A percentile compares a stretch with the other conserved stretches of the same genome.
These are phyloP conservation scores for Wallacemonas sp. DNA, from an alignment of 208 protist genomes.

Conservation along the genomic window DNA sequence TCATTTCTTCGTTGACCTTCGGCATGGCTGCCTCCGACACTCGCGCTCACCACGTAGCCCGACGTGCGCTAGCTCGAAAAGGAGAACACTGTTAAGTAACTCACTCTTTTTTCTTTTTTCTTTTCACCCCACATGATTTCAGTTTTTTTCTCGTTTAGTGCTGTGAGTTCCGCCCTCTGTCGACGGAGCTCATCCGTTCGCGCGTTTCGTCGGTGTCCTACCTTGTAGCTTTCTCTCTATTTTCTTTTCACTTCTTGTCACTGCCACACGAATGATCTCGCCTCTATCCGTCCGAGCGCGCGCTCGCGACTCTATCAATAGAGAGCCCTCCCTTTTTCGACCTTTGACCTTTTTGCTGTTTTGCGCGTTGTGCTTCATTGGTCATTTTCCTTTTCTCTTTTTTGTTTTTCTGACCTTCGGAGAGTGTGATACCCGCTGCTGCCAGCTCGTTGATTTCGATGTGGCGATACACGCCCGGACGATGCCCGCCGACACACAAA, in stretches of 20 bases:
- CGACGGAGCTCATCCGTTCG: background rate
- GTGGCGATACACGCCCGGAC: too few relatives aligned
- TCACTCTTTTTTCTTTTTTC: constrained; percentile 14
- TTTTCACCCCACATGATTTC: background rate
- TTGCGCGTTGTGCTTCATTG: background rate
- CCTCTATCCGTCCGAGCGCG: too few relatives aligned
- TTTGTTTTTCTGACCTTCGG: background rate
- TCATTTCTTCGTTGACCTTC: background rate
- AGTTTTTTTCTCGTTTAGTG: constrained; percentile 14
- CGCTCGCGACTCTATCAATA: background rate
- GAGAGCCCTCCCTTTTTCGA: background rate
- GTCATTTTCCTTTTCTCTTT: constrained; percentile 1
- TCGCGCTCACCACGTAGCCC: too few relatives aligned
- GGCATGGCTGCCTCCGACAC: too few relatives aligned
- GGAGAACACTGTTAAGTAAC: background rate
- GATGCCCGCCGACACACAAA: too few relatives aligned
- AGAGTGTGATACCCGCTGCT: too few relatives aligned
- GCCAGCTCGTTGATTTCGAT: too few relatives aligned
- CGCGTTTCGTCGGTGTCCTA: background rate
- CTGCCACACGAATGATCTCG: too few relatives aligned
- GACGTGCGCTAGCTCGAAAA: background rate
- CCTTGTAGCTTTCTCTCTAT: background rate
- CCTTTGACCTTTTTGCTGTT: background rate
- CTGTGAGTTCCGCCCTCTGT: background rate
- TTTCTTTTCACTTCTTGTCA: background rate